A percentile compares a stretch with the other conserved stretches of the same genome.
Evolutionary conservation across 805 yeast species (phyloP).

Genomic region (Nakazawaea anatomiae): DNA sequence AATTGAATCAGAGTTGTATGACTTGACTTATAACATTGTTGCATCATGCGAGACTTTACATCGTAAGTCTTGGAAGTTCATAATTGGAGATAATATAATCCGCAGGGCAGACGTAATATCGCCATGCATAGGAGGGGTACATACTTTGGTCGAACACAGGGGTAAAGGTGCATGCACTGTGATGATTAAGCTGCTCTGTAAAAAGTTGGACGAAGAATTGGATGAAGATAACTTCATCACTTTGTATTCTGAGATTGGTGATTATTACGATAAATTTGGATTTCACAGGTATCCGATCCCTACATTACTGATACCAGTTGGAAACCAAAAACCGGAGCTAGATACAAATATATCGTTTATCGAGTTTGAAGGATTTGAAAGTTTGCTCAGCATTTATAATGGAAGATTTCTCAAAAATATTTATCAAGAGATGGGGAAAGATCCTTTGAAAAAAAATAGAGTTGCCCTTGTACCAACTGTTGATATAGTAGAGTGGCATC

Average conservation of each 20-base stretch:
- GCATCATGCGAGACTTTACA: conserved; percentile 24
- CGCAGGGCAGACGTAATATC: conserved; percentile 11
- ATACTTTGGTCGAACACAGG: conserved; percentile 40
- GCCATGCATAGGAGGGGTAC: conserved; percentile 57
- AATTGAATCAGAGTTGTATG: conserved; percentile 5
- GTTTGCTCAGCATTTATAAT: neutral
- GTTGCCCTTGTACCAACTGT: conserved; percentile 31
- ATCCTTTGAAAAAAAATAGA: conserved; percentile 15
- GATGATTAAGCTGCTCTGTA: conserved; percentile 36
- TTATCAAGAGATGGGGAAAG: conserved; percentile 13
- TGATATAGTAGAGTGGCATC: conserved; percentile 37
- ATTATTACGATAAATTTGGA: conserved; percentile 60
- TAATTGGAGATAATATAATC: neutral
- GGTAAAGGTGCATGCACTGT: conserved; percentile 48
- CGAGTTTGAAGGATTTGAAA: conserved; percentile 7
- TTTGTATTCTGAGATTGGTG: conserved; percentile 72
- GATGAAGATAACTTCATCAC: conserved; percentile 29
- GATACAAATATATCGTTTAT: conserved; percentile 4
- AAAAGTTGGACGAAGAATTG: conserved; percentile 14
- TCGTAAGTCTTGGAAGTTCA: conserved; percentile 16
- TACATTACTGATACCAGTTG: conserved; percentile 13
- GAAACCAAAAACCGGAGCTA: neutral
- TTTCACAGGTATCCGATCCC: conserved; percentile 28
- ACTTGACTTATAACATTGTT: conserved; percentile 17
- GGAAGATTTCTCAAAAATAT: conserved; percentile 11